Evolutionary conservation across 345 rosid species (phyloP), one percentile per base, ranked within the genome.

Genomic region (Dipteronia sinensis): DNA sequence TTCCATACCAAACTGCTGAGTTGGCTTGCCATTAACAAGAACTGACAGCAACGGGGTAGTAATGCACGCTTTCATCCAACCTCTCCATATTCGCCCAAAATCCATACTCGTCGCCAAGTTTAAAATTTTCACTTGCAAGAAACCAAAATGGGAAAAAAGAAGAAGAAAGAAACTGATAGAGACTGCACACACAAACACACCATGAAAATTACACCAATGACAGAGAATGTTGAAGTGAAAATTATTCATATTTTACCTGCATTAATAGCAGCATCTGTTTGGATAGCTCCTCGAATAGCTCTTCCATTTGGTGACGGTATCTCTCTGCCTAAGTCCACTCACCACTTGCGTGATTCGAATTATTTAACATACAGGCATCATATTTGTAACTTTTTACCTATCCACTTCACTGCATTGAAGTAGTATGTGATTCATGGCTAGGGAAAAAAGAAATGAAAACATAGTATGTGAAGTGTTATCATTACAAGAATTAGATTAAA

Each of bases 301-400:
- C 88, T 83, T 27, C 98, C 98, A 80, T 86, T 90, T 49, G 99
- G 95, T 42, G 95, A 92, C 34, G 97, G 95, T 73, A 92, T 91
- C 90, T 93, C 93, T 86, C 97, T 80, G 75, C 97, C 94, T 67
- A 93, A n/a, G 77, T 23, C 98, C 99, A 71, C 99, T 93, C 75
- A 96, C 91, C 62, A 93, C 97, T 97, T 95, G 84, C 73, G 70
- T 46, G 20, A 71, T 51, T 65, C 40, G 27, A 68, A 63, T 10
- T 4, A 58, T 20, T 55, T 20, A 34, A 12, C 9, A 29, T 19
- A 40, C 11, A 27, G 34, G 9, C 23, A 44, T 51, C 68, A 61
- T 19, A 58, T 56, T 69, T 68, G 7, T 15, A 42, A 66, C 20
- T 29, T 53, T 3, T 65, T 42, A 69, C 22, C 9, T 16, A 23